Conservation (phyloP, 345 rosid genomes). For the Noccaea bulbosa region DNA sequence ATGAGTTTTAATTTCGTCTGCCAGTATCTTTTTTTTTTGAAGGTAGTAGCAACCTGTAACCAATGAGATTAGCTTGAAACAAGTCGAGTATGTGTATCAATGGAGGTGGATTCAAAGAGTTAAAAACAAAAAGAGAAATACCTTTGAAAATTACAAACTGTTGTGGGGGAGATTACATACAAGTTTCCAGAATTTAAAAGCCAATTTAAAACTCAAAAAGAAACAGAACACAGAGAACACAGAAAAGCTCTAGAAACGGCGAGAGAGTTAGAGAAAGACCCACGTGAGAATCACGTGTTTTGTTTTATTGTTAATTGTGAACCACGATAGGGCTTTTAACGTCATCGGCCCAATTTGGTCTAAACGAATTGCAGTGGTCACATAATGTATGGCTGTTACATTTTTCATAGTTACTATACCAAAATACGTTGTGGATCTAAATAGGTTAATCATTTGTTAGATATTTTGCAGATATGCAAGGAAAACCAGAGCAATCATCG, state of each 20-base stretch:
- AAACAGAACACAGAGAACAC: constrained; percentile 5
- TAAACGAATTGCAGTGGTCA: too few relatives aligned
- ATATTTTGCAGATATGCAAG: too few relatives aligned
- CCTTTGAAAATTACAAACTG: neutral
- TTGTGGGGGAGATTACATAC: neutral
- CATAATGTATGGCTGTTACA: too few relatives aligned
- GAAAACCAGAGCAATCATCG: too few relatives aligned
- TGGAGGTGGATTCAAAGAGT: neutral
- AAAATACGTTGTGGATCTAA: too few relatives aligned
- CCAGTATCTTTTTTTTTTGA: neutral
- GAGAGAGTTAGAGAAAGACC: constrained; percentile 18
- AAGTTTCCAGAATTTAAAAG: neutral
- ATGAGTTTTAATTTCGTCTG: neutral
- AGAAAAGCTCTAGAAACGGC: constrained; percentile 31
- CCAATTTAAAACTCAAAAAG: neutral
- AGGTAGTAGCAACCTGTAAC: neutral
- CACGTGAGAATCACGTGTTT: constrained; percentile 35
- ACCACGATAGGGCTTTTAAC: too few relatives aligned
- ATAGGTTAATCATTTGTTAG: too few relatives aligned
- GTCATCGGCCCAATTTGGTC: too few relatives aligned
- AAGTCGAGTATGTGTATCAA: neutral
- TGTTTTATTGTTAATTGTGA: neutral
- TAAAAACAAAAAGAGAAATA: neutral
- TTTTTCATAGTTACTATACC: too few relatives aligned
- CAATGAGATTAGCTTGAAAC: neutral